Percentiles rank a stretch among this genome's conserved stretches.
These are phyloP conservation scores for Diaporthe citriasiana DNA, from an alignment of 2,329 filamentous ascomycete species.

Conservation along the genomic window DNA sequence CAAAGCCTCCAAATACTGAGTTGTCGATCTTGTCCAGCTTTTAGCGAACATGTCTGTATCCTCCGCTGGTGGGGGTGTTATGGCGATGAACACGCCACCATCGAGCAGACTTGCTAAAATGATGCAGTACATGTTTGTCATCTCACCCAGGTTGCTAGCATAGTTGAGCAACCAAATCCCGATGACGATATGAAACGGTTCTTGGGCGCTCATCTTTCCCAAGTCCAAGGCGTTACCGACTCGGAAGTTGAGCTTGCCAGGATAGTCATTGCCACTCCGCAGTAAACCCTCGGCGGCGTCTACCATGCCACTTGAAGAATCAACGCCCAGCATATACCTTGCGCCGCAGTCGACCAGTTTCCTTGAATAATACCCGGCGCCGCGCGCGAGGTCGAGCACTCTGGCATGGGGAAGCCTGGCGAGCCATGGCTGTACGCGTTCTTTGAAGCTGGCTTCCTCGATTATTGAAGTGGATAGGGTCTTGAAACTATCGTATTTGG, in stretches of 20 bases:
- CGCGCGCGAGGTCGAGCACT: conserved; percentile 56
- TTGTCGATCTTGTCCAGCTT: conserved; percentile 4
- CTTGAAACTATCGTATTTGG: conserved; percentile 42
- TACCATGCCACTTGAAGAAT: conserved; percentile 54
- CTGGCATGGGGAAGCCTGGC: conserved; percentile 32
- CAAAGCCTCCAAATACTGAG: background rate
- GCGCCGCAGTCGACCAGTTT: conserved; percentile 53
- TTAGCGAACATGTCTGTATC: conserved; percentile 39
- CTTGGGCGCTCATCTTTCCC: conserved; percentile 43
- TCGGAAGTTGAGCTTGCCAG: conserved; percentile 36
- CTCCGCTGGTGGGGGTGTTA: conserved; percentile 44
- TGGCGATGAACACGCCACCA: conserved; percentile 51
- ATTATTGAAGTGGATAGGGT: conserved; percentile 38
- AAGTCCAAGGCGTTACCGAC: conserved; percentile 50
- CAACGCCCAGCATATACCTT: conserved; percentile 52
- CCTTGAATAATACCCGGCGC: conserved; percentile 53
- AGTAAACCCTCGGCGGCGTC: conserved; percentile 44
- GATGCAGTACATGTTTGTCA: conserved; percentile 54
- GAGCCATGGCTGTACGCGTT: conserved; percentile 36
- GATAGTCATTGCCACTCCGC: conserved; percentile 34
- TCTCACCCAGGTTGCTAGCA: conserved; percentile 46
- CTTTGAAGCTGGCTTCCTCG: conserved; percentile 41
- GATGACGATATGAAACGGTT: conserved; percentile 54
- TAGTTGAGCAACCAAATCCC: conserved; percentile 57
- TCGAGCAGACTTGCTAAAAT: conserved; percentile 52